These are phyloP conservation scores for Datura wrightii DNA, from an alignment of 257 asterid genomes.

Conservation along the genomic window DNA sequence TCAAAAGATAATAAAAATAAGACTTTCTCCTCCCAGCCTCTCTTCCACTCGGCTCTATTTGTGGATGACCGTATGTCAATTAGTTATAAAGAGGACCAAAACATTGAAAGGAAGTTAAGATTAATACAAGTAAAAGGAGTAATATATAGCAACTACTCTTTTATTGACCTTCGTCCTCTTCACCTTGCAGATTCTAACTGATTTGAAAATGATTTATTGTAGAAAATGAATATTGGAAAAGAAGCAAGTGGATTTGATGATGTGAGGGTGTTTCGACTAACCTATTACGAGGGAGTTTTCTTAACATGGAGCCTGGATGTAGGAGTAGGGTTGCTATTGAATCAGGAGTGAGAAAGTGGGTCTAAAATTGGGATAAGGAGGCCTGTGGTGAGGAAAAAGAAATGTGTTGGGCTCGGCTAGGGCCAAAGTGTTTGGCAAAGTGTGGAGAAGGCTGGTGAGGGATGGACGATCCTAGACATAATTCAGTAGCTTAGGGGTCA, in stretches of 20 bases:
- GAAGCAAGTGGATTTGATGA: not conserved
- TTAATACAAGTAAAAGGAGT: not conserved
- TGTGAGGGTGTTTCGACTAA: slow-evolving; percentile 5
- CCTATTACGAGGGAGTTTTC: not conserved
- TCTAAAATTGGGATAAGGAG: not conserved
- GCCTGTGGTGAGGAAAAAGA: not conserved
- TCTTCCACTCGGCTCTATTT: not conserved
- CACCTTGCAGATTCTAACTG: not conserved
- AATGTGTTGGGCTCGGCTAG: not conserved
- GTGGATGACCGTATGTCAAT: not conserved
- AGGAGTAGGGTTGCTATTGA: not conserved
- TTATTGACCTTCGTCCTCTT: not conserved
- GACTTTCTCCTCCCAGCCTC: not conserved
- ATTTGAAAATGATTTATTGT: not conserved
- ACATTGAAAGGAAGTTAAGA: not conserved
- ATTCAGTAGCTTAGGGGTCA: not conserved
- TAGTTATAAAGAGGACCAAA: not conserved
- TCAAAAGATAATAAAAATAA: not conserved
- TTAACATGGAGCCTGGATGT: not conserved
- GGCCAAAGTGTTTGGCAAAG: not conserved
- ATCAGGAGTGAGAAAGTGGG: slow-evolving; percentile 3
- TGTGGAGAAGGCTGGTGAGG: slow-evolving; percentile 19
- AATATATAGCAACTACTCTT: slow-evolving; percentile 11
- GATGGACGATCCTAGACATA: not conserved
- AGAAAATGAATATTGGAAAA: not conserved